Conservation (phyloP, 108 stramenopile genomes). For the Cyclotella distinguenda region DNA sequence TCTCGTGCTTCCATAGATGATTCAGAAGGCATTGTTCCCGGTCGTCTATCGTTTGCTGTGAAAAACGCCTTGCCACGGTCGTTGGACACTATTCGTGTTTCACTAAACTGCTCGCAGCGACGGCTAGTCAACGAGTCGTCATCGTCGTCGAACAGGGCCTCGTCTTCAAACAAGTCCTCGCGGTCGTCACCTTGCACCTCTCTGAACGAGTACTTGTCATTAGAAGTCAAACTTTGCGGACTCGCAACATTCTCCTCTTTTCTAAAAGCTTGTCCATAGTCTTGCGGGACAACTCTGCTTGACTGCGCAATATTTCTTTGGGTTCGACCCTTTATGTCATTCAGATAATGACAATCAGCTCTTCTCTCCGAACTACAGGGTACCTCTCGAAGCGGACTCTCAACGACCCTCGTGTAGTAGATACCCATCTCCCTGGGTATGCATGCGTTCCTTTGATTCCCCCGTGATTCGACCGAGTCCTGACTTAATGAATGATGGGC, state of each 20-base stretch:
- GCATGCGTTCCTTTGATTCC: no score
- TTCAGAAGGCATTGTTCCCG: neutral
- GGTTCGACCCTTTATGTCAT: no score
- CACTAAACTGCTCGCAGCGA: no score
- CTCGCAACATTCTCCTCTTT: neutral
- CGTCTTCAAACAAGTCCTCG: neutral
- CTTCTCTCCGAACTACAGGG: neutral
- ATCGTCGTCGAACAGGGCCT: neutral
- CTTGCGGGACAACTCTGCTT: no score
- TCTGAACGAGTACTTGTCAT: constrained; percentile 8
- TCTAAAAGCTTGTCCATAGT: no score
- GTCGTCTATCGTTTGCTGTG: neutral
- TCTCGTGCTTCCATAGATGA: neutral
- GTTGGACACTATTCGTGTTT: no score
- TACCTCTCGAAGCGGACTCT: neutral
- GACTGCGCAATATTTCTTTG: no score
- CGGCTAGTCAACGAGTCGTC: no score
- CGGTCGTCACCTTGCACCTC: neutral
- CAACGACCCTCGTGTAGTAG: neutral
- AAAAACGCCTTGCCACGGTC: neutral
- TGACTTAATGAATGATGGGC: no score
- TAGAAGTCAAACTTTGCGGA: constrained; percentile 8
- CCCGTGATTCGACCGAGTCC: no score
- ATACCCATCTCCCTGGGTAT: neutral
- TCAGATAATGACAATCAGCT: no score